phyloP scores from a whole-genome alignment of 805 yeast species.

The Peterozyma xylosa region DNA sequence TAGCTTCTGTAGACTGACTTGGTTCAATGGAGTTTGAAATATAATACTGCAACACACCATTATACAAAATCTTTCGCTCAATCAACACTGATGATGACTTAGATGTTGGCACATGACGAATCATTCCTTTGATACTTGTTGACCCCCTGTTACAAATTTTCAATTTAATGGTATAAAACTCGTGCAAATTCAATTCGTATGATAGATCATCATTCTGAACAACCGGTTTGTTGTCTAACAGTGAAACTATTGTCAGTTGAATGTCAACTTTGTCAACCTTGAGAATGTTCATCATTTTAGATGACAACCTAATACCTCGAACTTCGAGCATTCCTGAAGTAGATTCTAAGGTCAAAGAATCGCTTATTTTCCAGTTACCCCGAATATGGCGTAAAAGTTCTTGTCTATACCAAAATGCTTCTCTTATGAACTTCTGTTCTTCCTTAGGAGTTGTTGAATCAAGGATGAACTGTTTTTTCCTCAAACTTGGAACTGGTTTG shows the following conservation, averaged over 20 bases:
- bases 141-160: conserved; percentile 41
- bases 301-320: conserved; percentile 55
- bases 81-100: conserved; percentile 23
- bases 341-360: not conserved
- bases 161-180: conserved; percentile 43
- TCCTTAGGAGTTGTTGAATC: conserved; percentile 45
- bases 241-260: conserved; percentile 21
- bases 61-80: conserved; percentile 56
- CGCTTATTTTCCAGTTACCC: conserved; percentile 56
- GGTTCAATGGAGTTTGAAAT: conserved; percentile 34
- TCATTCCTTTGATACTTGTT: conserved; percentile 38
- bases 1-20: conserved; percentile 31
- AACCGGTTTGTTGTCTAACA: conserved; percentile 10
- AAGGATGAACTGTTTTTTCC: conserved; percentile 62
- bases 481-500: conserved; percentile 59
- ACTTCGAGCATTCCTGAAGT: conserved; percentile 53
- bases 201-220: conserved; percentile 19
- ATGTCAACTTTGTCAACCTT: conserved; percentile 40
- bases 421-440: conserved; percentile 49
- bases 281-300: conserved; percentile 50
- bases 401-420: conserved; percentile 77
- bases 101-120: conserved; percentile 51
- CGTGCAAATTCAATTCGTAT: conserved; percentile 32
- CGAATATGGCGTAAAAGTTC: conserved; percentile 46
- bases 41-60: conserved; percentile 64